phyloP scores from a whole-genome alignment of 306 rosid genomes.

The Corylus avellana region DNA sequence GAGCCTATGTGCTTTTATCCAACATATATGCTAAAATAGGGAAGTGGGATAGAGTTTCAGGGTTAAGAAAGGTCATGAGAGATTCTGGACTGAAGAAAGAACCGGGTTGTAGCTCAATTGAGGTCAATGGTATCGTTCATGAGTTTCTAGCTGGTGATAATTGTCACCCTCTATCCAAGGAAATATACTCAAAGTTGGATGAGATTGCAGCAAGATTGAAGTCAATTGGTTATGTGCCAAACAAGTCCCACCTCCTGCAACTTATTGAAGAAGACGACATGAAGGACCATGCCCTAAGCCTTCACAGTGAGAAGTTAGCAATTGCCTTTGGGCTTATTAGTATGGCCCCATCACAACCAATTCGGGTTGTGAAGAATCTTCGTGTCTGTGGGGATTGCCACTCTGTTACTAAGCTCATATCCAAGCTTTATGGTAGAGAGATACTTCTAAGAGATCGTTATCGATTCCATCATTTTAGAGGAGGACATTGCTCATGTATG shows the following conservation, averaged over 20 bases:
- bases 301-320: conserved; percentile 66
- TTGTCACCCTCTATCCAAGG: conserved; percentile 46
- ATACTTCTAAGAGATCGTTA: conserved; percentile 63
- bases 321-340: conserved; percentile 64
- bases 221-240: conserved; percentile 51
- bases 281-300: conserved; percentile 52
- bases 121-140: conserved; percentile 43
- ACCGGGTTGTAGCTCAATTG: conserved; percentile 61
- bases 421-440: conserved; percentile 47
- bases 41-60: conserved; percentile 62
- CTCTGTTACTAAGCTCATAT: conserved; percentile 59
- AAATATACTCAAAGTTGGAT: conserved; percentile 56
- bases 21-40: conserved; percentile 61
- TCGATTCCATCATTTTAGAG: conserved; percentile 62
- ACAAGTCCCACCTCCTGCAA: conserved; percentile 53
- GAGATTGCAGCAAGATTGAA: conserved; percentile 53
- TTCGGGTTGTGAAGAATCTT: conserved; percentile 67
- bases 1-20: conserved; percentile 62
- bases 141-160: conserved; percentile 61
- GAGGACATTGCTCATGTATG: conserved; percentile 60
- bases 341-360: conserved; percentile 48
- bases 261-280: conserved; percentile 57
- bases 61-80: conserved; percentile 56
- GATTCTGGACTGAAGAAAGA: conserved; percentile 60
- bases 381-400: conserved; percentile 68